Evolutionary conservation across 1,139 yeast genomes (phyloP).

Genomic region (Debaryomyces fabryi): DNA sequence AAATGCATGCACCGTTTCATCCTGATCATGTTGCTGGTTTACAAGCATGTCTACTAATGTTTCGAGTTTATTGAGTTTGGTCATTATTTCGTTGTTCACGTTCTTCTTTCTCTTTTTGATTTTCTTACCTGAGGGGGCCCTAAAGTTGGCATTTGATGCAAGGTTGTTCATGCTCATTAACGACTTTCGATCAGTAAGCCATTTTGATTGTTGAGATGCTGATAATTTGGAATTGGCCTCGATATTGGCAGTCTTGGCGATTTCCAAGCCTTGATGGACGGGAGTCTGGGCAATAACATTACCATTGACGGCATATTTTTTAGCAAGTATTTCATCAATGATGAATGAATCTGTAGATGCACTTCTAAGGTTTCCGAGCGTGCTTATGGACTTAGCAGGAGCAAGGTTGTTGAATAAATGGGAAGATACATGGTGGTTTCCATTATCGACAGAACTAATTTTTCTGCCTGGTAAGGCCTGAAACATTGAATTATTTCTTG

Average conservation of each 20-base stretch:
- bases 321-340: slow-evolving; percentile 33
- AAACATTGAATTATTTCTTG: slow-evolving; percentile 26
- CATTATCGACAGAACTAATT: slow-evolving; percentile 9
- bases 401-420: slow-evolving; percentile 11
- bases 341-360: slow-evolving; percentile 41
- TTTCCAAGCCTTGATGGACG: slow-evolving; percentile 7
- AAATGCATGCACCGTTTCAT: slow-evolving; percentile 9
- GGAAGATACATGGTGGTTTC: slow-evolving; percentile 1
- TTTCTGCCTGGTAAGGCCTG: slow-evolving; percentile 5
- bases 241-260: slow-evolving; percentile 13
- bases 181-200: slow-evolving; percentile 1
- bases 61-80: slow-evolving; percentile 10
- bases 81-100: slow-evolving; percentile 8
- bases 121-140: neutral
- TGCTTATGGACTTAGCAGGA: slow-evolving; percentile 30
- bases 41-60: slow-evolving; percentile 4
- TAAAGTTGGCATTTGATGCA: neutral
- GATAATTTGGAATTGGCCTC: slow-evolving; percentile 15
- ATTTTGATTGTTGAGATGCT: slow-evolving; percentile 7
- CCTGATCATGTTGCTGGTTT: neutral
- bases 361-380: slow-evolving; percentile 34
- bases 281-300: slow-evolving; percentile 4
- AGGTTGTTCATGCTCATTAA: slow-evolving; percentile 5
- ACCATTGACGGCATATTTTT: slow-evolving; percentile 26
- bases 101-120: slow-evolving; percentile 5